Percentiles rank a stretch among this genome's conserved stretches.
Evolutionary conservation across 495 filamentous ascomycete genomes (phyloP).

Genomic region (Penicillium pancosmium): DNA sequence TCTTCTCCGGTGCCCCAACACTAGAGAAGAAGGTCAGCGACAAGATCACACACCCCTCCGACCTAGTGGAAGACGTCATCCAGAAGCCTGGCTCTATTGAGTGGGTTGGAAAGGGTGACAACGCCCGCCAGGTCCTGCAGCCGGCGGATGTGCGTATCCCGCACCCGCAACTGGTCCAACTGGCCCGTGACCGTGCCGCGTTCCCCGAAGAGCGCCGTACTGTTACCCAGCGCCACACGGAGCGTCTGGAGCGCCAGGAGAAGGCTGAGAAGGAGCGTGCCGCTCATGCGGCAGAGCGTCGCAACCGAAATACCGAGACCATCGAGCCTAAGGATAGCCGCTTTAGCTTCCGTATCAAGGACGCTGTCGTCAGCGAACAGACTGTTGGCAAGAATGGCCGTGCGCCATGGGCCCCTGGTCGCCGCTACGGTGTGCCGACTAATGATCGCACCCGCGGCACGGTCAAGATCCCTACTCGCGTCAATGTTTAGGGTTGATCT

Average conservation of each 20-base stretch:
- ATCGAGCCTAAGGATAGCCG: constrained; percentile 56
- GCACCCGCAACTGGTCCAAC: constrained; percentile 77
- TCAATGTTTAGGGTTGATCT: constrained; percentile 41
- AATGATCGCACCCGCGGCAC: constrained; percentile 73
- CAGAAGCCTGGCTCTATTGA: constrained; percentile 38
- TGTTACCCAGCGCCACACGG: constrained; percentile 37
- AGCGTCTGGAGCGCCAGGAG: constrained; percentile 49
- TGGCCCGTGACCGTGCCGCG: constrained; percentile 48
- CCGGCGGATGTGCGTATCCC: constrained; percentile 86
- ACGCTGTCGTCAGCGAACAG: constrained; percentile 57
- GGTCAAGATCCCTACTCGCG: constrained; percentile 70
- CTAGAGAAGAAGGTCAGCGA: constrained; percentile 28
- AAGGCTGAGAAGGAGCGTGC: constrained; percentile 40
- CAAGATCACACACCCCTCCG: constrained; percentile 33
- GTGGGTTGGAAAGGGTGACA: constrained; percentile 45
- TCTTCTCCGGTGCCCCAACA: constrained; percentile 63
- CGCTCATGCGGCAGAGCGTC: constrained; percentile 37
- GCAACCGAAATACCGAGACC: constrained; percentile 43
- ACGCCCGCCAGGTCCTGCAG: constrained; percentile 60
- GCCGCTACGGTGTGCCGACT: constrained; percentile 69
- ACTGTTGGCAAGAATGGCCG: constrained; percentile 64
- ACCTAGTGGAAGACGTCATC: constrained; percentile 29
- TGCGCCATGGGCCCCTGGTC: constrained; percentile 57
- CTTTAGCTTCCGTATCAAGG: constrained; percentile 81
- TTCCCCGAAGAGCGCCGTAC: constrained; percentile 37